A percentile compares a stretch with the other conserved stretches of the same genome.
Conservation (phyloP, 148 eudicot genomes). For the Salicornia ramosissima region DNA sequence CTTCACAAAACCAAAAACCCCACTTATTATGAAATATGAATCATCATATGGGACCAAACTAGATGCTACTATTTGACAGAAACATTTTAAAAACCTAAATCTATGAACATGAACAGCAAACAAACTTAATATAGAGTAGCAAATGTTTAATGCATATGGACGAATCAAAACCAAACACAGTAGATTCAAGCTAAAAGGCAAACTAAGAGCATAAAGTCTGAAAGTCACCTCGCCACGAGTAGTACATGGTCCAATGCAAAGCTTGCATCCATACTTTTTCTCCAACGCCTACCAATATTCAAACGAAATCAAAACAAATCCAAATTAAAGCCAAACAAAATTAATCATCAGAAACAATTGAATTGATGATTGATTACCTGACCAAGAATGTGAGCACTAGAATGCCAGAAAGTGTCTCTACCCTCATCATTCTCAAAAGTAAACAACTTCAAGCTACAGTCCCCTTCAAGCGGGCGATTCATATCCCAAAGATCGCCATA, state of each 20-base stretch:
- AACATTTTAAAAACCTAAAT: too few species aligned
- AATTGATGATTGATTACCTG: too few species aligned
- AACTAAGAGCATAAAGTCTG: too few species aligned
- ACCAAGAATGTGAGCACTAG: slow-evolving; percentile 96
- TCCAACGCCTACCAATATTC: slow-evolving; percentile 64
- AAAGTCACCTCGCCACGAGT: slow-evolving; percentile 89
- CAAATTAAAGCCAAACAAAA: not conserved
- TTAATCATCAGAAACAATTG: not conserved
- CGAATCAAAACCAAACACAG: too few species aligned
- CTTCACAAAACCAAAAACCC: too few species aligned
- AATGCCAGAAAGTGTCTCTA: slow-evolving; percentile 97
- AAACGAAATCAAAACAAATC: not conserved
- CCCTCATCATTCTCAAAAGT: slow-evolving; percentile 83
- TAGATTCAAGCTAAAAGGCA: too few species aligned
- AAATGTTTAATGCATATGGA: too few species aligned
- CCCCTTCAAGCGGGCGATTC: slow-evolving; percentile 79
- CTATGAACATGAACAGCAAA: too few species aligned
- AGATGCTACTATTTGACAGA: too few species aligned
- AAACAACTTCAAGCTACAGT: slow-evolving; percentile 63
- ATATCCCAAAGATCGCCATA: slow-evolving; percentile 83
- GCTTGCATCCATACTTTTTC: slow-evolving; percentile 78
- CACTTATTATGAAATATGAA: too few species aligned
- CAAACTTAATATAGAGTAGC: too few species aligned
- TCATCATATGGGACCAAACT: too few species aligned
- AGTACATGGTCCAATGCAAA: slow-evolving; percentile 96